These are phyloP conservation scores for Apiospora malaysiana DNA, from an alignment of 2,329 filamentous ascomycete species.

Conservation along the genomic window DNA sequence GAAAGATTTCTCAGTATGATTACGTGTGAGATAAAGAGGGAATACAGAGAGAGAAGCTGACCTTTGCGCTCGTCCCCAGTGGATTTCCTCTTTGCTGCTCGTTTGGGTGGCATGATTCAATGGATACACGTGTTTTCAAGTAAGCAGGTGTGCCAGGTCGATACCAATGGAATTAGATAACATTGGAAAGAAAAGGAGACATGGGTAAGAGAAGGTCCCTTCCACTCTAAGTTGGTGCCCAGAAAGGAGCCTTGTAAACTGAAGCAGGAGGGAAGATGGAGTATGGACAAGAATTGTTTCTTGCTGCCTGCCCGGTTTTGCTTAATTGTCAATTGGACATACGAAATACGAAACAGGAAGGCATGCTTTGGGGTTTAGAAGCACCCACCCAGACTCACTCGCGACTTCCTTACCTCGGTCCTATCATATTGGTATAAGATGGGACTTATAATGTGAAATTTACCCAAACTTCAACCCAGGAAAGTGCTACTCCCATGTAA, in stretches of 20 bases:
- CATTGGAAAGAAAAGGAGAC: neutral
- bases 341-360: neutral
- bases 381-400: neutral
- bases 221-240: neutral
- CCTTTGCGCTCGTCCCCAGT: neutral
- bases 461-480: neutral
- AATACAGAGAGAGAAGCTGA: neutral
- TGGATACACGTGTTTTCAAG: neutral
- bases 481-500: too few species aligned
- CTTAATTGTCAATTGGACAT: neutral
- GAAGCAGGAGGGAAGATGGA: neutral
- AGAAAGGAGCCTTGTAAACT: neutral
- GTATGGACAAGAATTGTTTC: too few species aligned
- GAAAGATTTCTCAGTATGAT: neutral
- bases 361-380: neutral
- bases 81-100: neutral
- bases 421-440: neutral
- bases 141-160: neutral
- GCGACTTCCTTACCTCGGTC: neutral
- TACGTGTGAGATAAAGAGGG: neutral
- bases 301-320: neutral
- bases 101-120: constrained; percentile 4
- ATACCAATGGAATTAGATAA: neutral
- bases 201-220: neutral
- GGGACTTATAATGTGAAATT: neutral